phyloP scores from a whole-genome alignment of 768 basidiomycete species.

The Gautieria morchelliformis region DNA sequence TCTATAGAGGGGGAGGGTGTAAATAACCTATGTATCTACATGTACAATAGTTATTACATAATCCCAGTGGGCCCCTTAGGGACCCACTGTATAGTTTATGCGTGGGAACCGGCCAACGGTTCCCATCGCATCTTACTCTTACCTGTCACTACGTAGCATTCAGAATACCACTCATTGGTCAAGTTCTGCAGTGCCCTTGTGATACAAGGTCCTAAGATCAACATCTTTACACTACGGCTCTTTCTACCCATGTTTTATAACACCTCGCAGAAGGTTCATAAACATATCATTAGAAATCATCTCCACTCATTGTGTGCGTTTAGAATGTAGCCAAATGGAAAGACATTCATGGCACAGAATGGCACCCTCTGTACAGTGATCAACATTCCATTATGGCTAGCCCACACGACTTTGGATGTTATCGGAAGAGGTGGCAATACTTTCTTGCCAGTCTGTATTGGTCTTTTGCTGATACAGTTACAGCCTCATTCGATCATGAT shows the following conservation, averaged over 20 bases:
- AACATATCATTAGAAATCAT: background rate
- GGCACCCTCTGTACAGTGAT: background rate
- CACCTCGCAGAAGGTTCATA: slow-evolving; percentile 10
- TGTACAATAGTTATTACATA: too few relatives aligned
- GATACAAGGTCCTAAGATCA: too few relatives aligned
- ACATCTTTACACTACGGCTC: slow-evolving; percentile 17
- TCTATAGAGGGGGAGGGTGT: too few relatives aligned
- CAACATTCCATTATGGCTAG: slow-evolving; percentile 1
- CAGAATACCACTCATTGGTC: too few relatives aligned
- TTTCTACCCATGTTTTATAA: slow-evolving; percentile 18
- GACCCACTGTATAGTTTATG: too few relatives aligned
- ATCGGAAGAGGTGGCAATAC: background rate
- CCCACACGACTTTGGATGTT: slow-evolving; percentile 2
- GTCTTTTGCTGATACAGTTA: background rate
- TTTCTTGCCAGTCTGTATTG: background rate
- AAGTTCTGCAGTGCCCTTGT: too few relatives aligned
- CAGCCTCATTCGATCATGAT: background rate
- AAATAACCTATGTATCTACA: too few relatives aligned
- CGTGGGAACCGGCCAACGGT: too few relatives aligned
- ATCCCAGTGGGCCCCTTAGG: too few relatives aligned
- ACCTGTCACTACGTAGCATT: too few relatives aligned
- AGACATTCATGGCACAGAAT: background rate
- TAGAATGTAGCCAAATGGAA: background rate
- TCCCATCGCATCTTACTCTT: too few relatives aligned
- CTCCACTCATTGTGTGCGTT: background rate